phyloP scores from a whole-genome alignment of 129 eudicot genomes.

The Calendula officinalis region DNA sequence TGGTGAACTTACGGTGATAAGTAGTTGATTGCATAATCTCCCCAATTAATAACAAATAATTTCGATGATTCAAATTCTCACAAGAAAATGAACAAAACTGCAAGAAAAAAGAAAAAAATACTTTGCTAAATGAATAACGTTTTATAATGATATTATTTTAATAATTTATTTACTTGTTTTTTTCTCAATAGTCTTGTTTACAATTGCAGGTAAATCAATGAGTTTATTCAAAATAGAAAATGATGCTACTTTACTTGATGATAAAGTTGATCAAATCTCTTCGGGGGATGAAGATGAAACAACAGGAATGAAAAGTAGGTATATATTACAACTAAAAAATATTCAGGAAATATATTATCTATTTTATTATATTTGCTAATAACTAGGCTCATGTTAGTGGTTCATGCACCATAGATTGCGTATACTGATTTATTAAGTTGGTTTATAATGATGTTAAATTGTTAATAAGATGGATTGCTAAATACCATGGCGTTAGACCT shows the following conservation, averaged over 20 bases:
- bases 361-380: background rate
- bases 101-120: too few species aligned
- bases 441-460: constrained; percentile 15
- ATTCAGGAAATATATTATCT: background rate
- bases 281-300: constrained; percentile 74
- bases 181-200: too few species aligned
- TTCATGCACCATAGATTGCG: too few species aligned
- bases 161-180: too few species aligned
- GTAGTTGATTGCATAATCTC: too few species aligned
- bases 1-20: too few species aligned
- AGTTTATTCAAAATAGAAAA: constrained; percentile 24
- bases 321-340: background rate
- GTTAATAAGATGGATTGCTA: constrained; percentile 67
- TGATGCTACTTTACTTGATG: constrained; percentile 15
- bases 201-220: constrained; percentile 50
- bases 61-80: too few species aligned
- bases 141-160: too few species aligned
- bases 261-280: constrained; percentile 57
- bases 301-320: constrained; percentile 76
- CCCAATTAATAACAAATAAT: too few species aligned
- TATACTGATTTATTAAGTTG: constrained; percentile 6
- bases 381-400: too few species aligned
- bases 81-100: too few species aligned
- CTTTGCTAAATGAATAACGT: too few species aligned
- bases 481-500: constrained; percentile 70